Conservation (phyloP, 306 rosid species). For the Casuarina cunninghamiana region DNA sequence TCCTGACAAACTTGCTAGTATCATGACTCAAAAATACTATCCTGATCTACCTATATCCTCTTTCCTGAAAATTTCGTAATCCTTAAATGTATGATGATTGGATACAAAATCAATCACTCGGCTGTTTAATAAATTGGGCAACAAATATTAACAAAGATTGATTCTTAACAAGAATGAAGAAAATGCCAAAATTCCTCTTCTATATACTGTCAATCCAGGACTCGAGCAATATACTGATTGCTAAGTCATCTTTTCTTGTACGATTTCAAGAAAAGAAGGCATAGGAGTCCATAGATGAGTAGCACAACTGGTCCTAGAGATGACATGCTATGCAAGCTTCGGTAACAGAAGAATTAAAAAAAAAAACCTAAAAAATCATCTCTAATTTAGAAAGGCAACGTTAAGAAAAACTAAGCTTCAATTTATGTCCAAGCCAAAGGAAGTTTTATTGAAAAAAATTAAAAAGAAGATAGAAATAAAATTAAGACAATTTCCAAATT, state of each 20-base stretch:
- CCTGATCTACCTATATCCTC: too few relatives aligned
- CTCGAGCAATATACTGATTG: background rate
- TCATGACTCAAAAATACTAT: too few relatives aligned
- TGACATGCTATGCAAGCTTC: background rate
- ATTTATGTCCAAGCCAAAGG: background rate
- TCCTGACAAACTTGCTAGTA: background rate
- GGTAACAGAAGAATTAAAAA: background rate
- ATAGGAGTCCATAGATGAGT: background rate
- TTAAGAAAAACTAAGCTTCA: conserved; percentile 6
- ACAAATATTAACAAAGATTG: background rate
- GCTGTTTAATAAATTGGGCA: conserved; percentile 1
- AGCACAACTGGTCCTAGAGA: background rate
- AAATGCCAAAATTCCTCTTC: background rate
- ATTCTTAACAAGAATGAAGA: background rate
- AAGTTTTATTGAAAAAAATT: too few relatives aligned
- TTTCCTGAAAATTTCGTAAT: background rate
- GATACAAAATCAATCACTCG: conserved; percentile 8
- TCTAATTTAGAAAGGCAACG: background rate
- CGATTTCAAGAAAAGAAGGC: conserved; percentile 4
- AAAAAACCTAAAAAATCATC: background rate
- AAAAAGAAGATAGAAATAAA: background rate
- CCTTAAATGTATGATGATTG: conserved; percentile 1
- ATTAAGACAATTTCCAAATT: background rate
- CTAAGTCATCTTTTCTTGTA: background rate
- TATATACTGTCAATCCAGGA: background rate